Percentiles rank a stretch among this genome's conserved stretches.
Conservation (phyloP, 2,329 filamentous ascomycete species). For the Neodidymelliopsis sp. region DNA sequence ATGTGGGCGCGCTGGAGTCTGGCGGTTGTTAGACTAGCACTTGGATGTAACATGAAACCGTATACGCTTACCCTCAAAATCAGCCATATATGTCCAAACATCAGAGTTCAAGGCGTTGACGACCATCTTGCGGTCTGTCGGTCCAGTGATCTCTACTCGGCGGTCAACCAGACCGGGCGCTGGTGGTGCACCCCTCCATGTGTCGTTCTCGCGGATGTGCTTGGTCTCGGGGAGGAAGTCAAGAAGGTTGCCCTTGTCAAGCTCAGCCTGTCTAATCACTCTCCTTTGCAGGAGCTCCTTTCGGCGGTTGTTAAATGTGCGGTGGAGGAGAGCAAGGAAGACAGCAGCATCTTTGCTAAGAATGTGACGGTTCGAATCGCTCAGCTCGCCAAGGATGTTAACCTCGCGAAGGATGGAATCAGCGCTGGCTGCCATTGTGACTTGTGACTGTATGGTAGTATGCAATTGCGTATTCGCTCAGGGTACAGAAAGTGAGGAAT, state of each 20-base stretch:
- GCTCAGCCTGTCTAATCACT: constrained; percentile 84
- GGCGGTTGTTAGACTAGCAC: constrained; percentile 19
- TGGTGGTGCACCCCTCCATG: constrained; percentile 91
- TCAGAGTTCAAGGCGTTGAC: constrained; percentile 95
- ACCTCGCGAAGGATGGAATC: constrained; percentile 88
- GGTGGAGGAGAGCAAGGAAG: constrained; percentile 93
- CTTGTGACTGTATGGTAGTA: constrained; percentile 13
- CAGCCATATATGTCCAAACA: constrained; percentile 99
- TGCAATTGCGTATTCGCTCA: constrained; percentile 14
- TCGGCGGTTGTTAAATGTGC: constrained; percentile 89
- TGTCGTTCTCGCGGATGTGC: constrained; percentile 90
- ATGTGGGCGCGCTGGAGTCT: constrained; percentile 96
- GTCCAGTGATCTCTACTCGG: constrained; percentile 95
- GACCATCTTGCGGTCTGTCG: constrained; percentile 98
- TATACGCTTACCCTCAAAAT: constrained; percentile 81
- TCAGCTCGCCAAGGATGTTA: constrained; percentile 80
- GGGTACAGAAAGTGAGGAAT: constrained; percentile 24
- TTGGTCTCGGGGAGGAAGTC: constrained; percentile 97
- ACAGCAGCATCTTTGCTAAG: constrained; percentile 87
- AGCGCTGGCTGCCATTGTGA: constrained; percentile 55
- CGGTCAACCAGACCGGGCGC: constrained; percentile 93
- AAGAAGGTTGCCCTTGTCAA: constrained; percentile 86
- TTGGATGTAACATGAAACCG: not conserved
- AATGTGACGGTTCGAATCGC: constrained; percentile 84
- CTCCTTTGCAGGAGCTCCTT: constrained; percentile 89